phyloP scores from a whole-genome alignment of 148 eudicot genomes.

The Spergularia bocconei region DNA sequence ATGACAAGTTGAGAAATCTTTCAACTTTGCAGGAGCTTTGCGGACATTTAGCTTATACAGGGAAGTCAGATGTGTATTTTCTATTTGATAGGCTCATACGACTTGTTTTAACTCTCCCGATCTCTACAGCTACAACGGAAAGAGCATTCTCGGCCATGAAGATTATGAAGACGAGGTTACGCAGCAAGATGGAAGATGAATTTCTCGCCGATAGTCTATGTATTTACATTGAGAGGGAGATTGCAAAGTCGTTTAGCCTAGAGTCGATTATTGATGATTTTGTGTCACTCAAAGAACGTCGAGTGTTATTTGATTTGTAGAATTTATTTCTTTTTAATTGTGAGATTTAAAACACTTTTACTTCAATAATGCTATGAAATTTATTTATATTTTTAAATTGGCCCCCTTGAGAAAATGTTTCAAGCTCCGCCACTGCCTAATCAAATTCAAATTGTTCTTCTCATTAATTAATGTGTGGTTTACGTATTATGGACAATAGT shows the following conservation, averaged over 20 bases:
- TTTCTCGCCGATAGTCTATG: not conserved
- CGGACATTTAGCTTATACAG: not conserved
- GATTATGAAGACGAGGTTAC: conserved; percentile 10
- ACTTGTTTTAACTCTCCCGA: conserved; percentile 1
- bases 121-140: conserved; percentile 7
- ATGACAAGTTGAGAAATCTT: not conserved
- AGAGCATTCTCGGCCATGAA: conserved; percentile 5
- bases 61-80: not conserved
- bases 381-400: not conserved
- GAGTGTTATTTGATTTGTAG: not conserved
- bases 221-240: conserved; percentile 16
- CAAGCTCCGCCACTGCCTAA: conserved; percentile 1
- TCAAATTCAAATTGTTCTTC: too few species aligned
- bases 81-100: not conserved
- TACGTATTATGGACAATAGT: too few species aligned
- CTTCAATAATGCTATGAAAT: not conserved
- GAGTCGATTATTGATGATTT: conserved; percentile 11
- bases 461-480: too few species aligned
- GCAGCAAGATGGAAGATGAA: conserved; percentile 14
- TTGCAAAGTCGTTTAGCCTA: conserved; percentile 3
- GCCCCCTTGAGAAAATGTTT: not conserved
- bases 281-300: not conserved
- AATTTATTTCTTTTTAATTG: too few species aligned
- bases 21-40: not conserved
- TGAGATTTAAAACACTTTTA: not conserved